A percentile compares a stretch with the other conserved stretches of the same genome.
Conservation (phyloP, 2,329 filamentous ascomycete genomes). For the Trichophyton equinum region DNA sequence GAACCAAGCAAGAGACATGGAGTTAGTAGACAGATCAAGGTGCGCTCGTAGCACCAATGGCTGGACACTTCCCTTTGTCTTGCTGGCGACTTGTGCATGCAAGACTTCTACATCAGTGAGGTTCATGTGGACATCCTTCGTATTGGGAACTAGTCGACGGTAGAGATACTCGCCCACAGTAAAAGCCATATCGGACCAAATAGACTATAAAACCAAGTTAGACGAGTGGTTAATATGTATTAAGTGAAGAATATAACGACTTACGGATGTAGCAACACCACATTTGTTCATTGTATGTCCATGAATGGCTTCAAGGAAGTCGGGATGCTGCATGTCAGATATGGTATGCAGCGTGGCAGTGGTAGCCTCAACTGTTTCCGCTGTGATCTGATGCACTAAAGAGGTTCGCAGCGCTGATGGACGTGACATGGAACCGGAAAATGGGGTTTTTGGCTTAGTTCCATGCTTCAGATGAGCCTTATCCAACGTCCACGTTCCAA, state of each 20-base stretch:
- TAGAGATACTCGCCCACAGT: background rate
- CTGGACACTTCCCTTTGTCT: background rate
- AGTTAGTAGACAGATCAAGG: background rate
- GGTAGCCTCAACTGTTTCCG: conserved; percentile 33
- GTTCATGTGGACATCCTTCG: background rate
- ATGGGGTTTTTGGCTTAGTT: background rate
- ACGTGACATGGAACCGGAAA: background rate
- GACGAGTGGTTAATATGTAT: background rate
- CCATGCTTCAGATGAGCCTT: conserved; percentile 5
- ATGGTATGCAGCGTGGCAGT: conserved; percentile 43
- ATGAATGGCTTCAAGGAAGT: background rate
- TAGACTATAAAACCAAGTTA: background rate
- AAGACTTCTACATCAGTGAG: background rate
- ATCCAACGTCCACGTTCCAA: conserved; percentile 46
- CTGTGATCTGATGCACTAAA: background rate
- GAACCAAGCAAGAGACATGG: background rate
- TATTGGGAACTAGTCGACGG: background rate
- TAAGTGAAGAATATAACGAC: background rate
- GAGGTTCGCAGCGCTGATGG: background rate
- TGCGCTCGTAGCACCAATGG: background rate
- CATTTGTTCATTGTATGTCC: background rate
- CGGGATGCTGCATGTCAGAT: background rate
- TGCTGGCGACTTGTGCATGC: background rate
- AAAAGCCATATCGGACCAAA: background rate
- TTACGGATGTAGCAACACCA: background rate